Base-by-base conservation (phyloP, 2,329 filamentous ascomycete genomes). In the Trichoderma afroharzianum region DNA sequence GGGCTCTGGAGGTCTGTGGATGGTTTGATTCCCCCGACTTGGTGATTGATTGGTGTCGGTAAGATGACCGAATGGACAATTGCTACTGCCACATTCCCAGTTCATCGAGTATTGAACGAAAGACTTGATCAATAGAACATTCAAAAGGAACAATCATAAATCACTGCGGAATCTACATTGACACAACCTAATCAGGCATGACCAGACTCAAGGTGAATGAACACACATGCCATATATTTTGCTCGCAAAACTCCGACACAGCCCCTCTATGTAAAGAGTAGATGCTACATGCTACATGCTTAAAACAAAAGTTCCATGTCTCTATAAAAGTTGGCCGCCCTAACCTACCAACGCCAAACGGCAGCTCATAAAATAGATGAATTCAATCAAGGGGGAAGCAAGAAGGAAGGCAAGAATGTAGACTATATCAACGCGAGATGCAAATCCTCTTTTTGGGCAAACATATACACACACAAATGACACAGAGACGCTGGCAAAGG, bases 271-370 rank as follows among this genome's bases (percentile, higher is more conserved):
- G 36, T 68, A 59, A 61, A 61, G 18, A 47, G 18, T 24, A 58
- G 18, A 63, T 63, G 59, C 36, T n/a, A 30, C 12, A 67, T 67
- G 63, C 50, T 15, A 32, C 18, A 53, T 53, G 47, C 47, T 53
- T 39, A 50, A 50, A 43, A 47, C 11, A 21, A 24, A 24, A 21
- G 47, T 53, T 53, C 47, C 47, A 53, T 53, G 47, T 69, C 32
- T 69, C 43, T 62, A 69, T 62, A 24, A 58, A 58, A 61, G 21
- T 12, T 53, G 53, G 39, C 26, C 66, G 11, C 33, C 57, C 67
- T 62, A 28, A 39, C 43, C 57, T 61, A 62, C 57, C 67, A 69
- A 61, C 67, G 67, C 67, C 67, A 62, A 61, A 69, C 67, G 57
- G 57, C 21, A 61, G 67, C 53, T 7, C 15, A 61, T 26, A 12